Base-by-base conservation (phyloP, 2,329 filamentous ascomycete species). In the Bipolaris victoriae region DNA sequence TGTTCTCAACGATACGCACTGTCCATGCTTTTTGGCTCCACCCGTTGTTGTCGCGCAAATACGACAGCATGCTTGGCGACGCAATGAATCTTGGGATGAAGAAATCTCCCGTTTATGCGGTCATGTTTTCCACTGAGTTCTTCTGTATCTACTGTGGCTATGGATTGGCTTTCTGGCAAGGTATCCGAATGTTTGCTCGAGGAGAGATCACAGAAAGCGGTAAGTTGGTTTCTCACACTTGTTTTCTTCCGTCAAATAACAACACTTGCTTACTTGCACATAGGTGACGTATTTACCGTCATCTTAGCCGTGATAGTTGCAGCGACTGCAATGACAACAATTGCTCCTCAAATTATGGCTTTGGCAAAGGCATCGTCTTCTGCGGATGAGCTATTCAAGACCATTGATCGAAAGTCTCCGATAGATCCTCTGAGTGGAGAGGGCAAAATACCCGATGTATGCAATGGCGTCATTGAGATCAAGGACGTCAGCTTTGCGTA, bases 311-410 rank as follows among this genome's bases (percentile, higher is more conserved):
- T 76, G 7, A 70, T 76, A 13, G 66, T 75, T 13, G 73, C 71
- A 2, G 87, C 87, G 5, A 83, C 86, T 33, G 85, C 97, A 13
- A 79, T 98, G 54, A 97, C 88, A 16, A 91, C 96, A 62, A 83
- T 97, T 74, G 88, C 97, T 82, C 86, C 92, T 29, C 89, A 97
- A 71, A 91, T 98, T 80, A 92, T 97, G 53, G 92, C 92, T 49
- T 48, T 77, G 18, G 66, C 68, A 5, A 76, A 74, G 33, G 70
- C 73, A 20, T 62, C 73, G 1, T 73, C 73, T 1, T 68, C 73
- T 1, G 73, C 73, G 5, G 65, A 62, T n/a, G 72, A 74, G 43
- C 51, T 77, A 0, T 76, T 76, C 55, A 57, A 61, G 22, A 90
- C 91, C 52, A 81, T 99, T 41, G 92, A 94, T 76, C 89, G 95